Conservation (phyloP, 495 filamentous ascomycete genomes). For the Aspergillus haitiensis region DNA sequence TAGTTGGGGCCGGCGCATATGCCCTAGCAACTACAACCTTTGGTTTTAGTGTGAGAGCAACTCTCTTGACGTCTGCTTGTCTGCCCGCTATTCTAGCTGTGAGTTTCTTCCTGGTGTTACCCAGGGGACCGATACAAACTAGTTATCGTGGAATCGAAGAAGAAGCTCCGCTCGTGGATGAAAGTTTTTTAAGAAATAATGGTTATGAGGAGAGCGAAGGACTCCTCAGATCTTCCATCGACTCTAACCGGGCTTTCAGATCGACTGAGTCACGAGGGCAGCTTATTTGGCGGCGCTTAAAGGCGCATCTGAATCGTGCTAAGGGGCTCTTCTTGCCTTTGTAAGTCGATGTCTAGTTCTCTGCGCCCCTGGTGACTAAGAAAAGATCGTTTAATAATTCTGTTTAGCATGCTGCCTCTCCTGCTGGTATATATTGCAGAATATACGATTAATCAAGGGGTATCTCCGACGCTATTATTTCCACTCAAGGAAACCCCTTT, state of each 20-base stretch:
- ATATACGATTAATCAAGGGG: slow-evolving; percentile 95
- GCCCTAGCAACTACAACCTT: slow-evolving; percentile 78
- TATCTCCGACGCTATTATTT: slow-evolving; percentile 86
- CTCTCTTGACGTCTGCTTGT: slow-evolving; percentile 71
- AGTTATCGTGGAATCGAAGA: slow-evolving; percentile 37
- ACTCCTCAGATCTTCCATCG: slow-evolving; percentile 36
- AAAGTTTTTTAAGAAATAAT: slow-evolving; percentile 31
- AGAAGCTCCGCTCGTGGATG: slow-evolving; percentile 44
- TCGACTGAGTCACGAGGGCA: slow-evolving; percentile 9
- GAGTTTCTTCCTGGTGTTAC: slow-evolving; percentile 80
- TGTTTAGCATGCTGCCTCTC: slow-evolving; percentile 78
- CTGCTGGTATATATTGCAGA: slow-evolving; percentile 92
- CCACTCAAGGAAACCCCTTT: slow-evolving; percentile 76
- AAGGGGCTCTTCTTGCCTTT: slow-evolving; percentile 64
- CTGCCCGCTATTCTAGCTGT: slow-evolving; percentile 80
- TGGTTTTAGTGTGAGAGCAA: slow-evolving; percentile 66
- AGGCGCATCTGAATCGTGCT: slow-evolving; percentile 52
- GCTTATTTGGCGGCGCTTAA: slow-evolving; percentile 38
- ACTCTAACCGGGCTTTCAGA: slow-evolving; percentile 28
- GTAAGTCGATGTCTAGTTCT: slow-evolving; percentile 41
- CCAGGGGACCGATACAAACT: slow-evolving; percentile 55
- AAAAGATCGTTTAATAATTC: slow-evolving; percentile 26
- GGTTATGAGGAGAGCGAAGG: slow-evolving; percentile 43
- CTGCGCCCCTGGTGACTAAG: too few relatives aligned
- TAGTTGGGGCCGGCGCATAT: slow-evolving; percentile 85